Evolutionary conservation across 352 stramenopile genomes (phyloP).

Genomic region (Phytophthora colocasiae): DNA sequence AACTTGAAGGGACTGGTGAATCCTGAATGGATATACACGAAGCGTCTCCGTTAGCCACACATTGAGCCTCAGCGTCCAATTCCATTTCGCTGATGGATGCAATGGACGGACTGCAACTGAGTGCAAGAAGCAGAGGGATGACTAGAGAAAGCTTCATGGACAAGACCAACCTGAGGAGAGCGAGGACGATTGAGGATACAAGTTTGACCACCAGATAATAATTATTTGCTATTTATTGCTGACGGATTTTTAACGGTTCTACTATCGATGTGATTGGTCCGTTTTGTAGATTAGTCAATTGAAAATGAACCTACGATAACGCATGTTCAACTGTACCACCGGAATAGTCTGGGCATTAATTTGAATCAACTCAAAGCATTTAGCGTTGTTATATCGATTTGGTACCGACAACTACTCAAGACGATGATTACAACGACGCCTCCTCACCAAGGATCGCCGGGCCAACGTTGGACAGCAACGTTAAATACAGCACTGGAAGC

Average conservation of each 20-base stretch:
- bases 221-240: background rate
- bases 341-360: no score
- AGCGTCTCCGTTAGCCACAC: constrained; percentile 34
- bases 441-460: no score
- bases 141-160: constrained; percentile 12
- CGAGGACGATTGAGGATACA: constrained; percentile 4
- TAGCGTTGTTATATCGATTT: no score
- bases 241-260: background rate
- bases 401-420: no score
- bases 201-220: constrained; percentile 8
- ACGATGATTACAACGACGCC: no score
- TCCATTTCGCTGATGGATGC: constrained; percentile 12
- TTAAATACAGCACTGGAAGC: no score
- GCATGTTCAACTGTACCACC: no score
- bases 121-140: constrained; percentile 3
- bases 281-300: constrained; percentile 6
- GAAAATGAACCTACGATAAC: no score
- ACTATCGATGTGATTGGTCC: constrained; percentile 2
- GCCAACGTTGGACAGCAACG: no score
- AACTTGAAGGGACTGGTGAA: background rate
- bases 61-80: constrained; percentile 24
- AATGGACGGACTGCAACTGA: constrained; percentile 2
- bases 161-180: constrained; percentile 22
- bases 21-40: constrained; percentile 27
- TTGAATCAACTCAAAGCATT: no score